Percentiles rank a stretch among this genome's conserved stretches.
These are phyloP conservation scores for Geranium rotundifolium DNA, from an alignment of 345 rosid genomes.

Conservation along the genomic window DNA sequence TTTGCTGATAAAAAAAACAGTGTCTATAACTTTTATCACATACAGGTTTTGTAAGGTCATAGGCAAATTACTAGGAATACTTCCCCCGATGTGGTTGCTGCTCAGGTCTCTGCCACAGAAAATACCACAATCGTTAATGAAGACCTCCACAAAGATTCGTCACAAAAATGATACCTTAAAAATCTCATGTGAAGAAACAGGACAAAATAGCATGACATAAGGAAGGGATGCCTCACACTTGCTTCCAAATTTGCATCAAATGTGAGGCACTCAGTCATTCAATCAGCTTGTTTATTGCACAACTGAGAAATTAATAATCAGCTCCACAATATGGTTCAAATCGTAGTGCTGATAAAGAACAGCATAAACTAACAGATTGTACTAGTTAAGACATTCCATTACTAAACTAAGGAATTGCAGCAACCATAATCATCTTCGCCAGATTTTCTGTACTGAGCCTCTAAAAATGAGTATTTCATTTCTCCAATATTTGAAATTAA, in stretches of 20 bases:
- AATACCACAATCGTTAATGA: conserved; percentile 5
- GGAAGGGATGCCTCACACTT: neutral
- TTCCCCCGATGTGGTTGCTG: conserved; percentile 87
- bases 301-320: no score
- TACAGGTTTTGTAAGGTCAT: conserved; percentile 58
- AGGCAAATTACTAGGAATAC: conserved; percentile 75
- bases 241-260: neutral
- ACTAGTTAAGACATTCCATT: neutral
- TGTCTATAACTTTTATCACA: conserved; percentile 8
- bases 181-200: neutral
- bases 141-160: neutral
- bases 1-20: neutral
- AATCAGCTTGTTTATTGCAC: no score
- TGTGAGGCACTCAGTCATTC: neutral
- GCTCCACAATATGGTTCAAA: no score
- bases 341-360: no score
- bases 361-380: neutral
- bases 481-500: neutral
- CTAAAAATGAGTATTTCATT: neutral
- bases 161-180: neutral
- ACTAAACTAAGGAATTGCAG: neutral
- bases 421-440: neutral
- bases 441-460: neutral
- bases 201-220: neutral
- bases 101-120: conserved; percentile 64